Evolutionary conservation across 768 basidiomycete genomes (phyloP), one percentile per base, ranked within the genome.

Genomic region (Leccinum disarticulatum): DNA sequence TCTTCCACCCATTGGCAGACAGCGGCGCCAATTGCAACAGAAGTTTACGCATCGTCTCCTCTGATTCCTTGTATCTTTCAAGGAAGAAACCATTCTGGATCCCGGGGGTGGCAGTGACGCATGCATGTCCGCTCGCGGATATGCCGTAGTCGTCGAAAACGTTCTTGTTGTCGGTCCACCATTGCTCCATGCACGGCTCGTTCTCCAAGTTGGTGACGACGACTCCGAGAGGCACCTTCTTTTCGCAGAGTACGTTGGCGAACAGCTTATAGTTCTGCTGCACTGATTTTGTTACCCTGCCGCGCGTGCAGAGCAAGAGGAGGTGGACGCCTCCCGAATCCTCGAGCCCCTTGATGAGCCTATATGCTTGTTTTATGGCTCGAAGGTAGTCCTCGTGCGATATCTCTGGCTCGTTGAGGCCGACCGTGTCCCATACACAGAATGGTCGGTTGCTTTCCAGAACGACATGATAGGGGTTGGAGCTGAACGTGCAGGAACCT

Each of bases 221-320:
- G n/a, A 81, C 49, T 1, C 71, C 67, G 19, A 76, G 68, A 2
- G 80, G 78, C 30, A 79, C 77, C 33, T 70, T 56, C 46, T 58
- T 59, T 31, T 69, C 71, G 52, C 80, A 80, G 17, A 80, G 68
- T n/a, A 79, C 68, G 6, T 78, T 68, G 55, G 60, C 61, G 58
- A 79, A 79, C 31, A 79, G 38, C 38, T 56, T 67, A 69, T 77
- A 81, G 58, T 79, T 81, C 55, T 73, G 72, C 41, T 72, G 64
- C 54, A 73, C 66, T 1, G 73, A 63, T 25, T 72, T 70, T 7
- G 68, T 77, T 63, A 80, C 71, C 62, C 77, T 70, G 8, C 70
- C 76, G 8, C 74, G 75, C 70, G 77, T 75, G 61, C 74, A 74
- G 43, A 74, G 71, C 30, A 80, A 59, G 30, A 81, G 75, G 17